A percentile compares a stretch with the other conserved stretches of the same genome.
Conservation (phyloP, 805 yeast species). For the Phaffomyces antillensis region DNA sequence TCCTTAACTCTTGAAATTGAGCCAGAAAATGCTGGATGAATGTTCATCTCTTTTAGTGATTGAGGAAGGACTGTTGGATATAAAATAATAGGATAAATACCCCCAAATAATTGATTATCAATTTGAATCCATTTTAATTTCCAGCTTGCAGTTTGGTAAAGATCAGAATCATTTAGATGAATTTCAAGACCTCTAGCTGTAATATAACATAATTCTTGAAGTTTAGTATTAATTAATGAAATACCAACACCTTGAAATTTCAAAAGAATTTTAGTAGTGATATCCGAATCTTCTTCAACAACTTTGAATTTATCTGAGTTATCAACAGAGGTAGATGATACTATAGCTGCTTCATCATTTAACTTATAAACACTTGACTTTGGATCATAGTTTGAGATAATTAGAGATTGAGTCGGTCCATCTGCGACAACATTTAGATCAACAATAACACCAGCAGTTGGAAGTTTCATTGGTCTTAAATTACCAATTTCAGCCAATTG, state of each 20-base stretch:
- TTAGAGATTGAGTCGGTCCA: conserved; percentile 87
- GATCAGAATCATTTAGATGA: conserved; percentile 73
- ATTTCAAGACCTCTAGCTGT: conserved; percentile 77
- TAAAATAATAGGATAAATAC: conserved; percentile 77
- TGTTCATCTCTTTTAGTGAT: conserved; percentile 72
- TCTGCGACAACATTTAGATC: conserved; percentile 93
- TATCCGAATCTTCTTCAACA: conserved; percentile 28
- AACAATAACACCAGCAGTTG: conserved; percentile 48
- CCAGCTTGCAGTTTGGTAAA: conserved; percentile 71
- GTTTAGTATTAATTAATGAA: conserved; percentile 65
- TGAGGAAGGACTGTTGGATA: conserved; percentile 90
- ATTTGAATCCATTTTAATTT: conserved; percentile 92
- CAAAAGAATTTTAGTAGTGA: conserved; percentile 39
- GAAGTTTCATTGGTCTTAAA: conserved; percentile 75
- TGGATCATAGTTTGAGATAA: conserved; percentile 77
- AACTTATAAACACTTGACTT: conserved; percentile 65
- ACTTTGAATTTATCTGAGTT: conserved; percentile 46
- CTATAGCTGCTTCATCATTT: conserved; percentile 21
- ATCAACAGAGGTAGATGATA: conserved; percentile 27
- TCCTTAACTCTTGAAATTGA: conserved; percentile 81
- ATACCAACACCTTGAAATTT: conserved; percentile 82
- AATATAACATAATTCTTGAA: conserved; percentile 77
- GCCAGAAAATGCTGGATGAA: conserved; percentile 86
- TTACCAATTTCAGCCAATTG: conserved; percentile 93
- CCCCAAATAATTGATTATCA: conserved; percentile 86